A percentile compares a stretch with the other conserved stretches of the same genome.
These are phyloP conservation scores for Fusarium ramigenum DNA, from an alignment of 2,329 filamentous ascomycete genomes.

Conservation along the genomic window DNA sequence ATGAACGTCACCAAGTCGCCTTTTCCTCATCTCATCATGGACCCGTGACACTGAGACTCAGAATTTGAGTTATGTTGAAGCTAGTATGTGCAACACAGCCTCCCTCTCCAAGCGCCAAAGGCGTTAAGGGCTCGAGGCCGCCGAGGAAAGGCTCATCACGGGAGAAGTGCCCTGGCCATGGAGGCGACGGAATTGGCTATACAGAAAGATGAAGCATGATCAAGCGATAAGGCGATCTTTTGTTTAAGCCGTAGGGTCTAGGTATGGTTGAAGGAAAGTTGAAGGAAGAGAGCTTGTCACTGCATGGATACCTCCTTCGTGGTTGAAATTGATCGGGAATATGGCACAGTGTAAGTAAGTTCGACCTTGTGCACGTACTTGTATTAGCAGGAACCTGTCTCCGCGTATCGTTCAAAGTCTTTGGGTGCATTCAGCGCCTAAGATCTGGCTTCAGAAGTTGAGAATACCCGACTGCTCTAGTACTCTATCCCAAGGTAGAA, in stretches of 20 bases:
- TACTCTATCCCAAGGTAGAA: constrained; percentile 6
- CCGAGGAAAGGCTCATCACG: constrained; percentile 4
- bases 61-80: background rate
- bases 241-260: background rate
- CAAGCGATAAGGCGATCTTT: background rate
- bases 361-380: background rate
- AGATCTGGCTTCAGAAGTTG: background rate
- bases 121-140: constrained; percentile 32
- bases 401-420: background rate
- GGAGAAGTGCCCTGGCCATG: background rate
- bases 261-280: background rate
- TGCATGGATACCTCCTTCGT: background rate
- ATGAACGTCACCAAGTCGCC: constrained; percentile 9
- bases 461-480: constrained; percentile 2
- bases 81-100: constrained; percentile 31
- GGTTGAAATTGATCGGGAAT: background rate
- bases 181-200: background rate
- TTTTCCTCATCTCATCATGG: background rate
- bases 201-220: background rate
- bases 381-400: background rate
- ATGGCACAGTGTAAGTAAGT: constrained; percentile 1
- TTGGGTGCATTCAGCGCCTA: background rate
- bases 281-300: background rate
- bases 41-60: background rate
- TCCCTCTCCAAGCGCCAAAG: constrained; percentile 21